These are phyloP conservation scores for Tilletia setariae DNA, from an alignment of 1,284 basidiomycete genomes.

Conservation along the genomic window DNA sequence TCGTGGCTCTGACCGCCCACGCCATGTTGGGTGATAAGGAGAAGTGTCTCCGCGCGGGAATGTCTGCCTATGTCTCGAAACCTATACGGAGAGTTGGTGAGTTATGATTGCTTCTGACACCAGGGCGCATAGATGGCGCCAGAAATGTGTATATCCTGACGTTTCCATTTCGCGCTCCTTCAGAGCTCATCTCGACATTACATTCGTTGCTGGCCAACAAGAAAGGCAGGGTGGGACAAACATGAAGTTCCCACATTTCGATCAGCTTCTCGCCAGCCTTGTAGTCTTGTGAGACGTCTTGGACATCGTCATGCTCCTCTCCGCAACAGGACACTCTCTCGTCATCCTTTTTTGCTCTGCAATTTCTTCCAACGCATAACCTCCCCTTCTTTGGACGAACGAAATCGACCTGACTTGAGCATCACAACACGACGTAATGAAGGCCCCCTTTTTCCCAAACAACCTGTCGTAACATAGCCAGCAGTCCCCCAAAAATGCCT, in stretches of 20 bases:
- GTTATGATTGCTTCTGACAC: background rate
- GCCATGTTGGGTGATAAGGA: slow-evolving; percentile 59
- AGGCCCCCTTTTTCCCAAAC: background rate
- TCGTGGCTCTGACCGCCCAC: slow-evolving; percentile 90
- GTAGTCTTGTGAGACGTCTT: background rate
- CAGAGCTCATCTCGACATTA: slow-evolving; percentile 44
- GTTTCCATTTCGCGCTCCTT: no score
- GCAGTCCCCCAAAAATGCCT: background rate
- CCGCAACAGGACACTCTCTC: no score
- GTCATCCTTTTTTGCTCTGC: no score
- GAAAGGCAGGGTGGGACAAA: slow-evolving; percentile 16
- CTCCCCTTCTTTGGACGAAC: no score
- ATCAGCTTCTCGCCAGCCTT: background rate
- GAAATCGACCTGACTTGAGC: no score
- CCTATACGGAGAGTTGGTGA: slow-evolving; percentile 41
- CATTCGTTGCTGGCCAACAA: slow-evolving; percentile 42
- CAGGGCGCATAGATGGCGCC: background rate
- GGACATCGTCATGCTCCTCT: no score
- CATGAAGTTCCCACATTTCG: background rate
- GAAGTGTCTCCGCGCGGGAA: slow-evolving; percentile 49
- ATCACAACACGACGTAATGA: no score
- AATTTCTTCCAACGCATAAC: background rate
- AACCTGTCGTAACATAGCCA: background rate
- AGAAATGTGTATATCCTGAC: no score
- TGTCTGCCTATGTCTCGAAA: slow-evolving; percentile 50